Evolutionary conservation across 176 grass and related monocot species (phyloP).

Genomic region (Eragrostis curvula): DNA sequence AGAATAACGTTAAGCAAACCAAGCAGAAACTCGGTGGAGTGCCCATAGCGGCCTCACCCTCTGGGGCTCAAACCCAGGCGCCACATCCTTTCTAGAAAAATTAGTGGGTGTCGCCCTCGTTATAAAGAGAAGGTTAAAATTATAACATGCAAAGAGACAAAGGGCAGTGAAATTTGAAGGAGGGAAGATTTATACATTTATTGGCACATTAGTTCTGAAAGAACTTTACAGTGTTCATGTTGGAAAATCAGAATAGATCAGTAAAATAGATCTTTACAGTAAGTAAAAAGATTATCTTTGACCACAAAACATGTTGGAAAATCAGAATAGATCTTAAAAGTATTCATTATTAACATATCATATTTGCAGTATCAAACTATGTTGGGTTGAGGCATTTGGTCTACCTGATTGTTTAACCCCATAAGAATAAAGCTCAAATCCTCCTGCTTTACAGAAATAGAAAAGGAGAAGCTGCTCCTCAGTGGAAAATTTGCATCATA

Average conservation of each 20-base stretch:
- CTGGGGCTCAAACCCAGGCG: neutral
- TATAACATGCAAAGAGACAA: slow-evolving; percentile 35
- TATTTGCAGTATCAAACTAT: slow-evolving; percentile 32
- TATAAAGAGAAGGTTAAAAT: neutral
- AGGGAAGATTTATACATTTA: slow-evolving; percentile 44
- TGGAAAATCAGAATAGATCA: no score
- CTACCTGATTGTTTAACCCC: slow-evolving; percentile 23
- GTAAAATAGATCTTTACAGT: slow-evolving; percentile 12
- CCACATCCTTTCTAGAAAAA: neutral
- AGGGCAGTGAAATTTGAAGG: slow-evolving; percentile 1
- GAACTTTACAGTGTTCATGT: no score
- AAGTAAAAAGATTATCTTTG: slow-evolving; percentile 31
- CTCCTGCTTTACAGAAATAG: slow-evolving; percentile 28
- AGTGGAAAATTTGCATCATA: slow-evolving; percentile 37
- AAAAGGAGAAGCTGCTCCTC: slow-evolving; percentile 25
- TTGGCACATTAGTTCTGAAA: slow-evolving; percentile 2
- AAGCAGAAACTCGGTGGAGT: neutral
- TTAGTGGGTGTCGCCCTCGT: no score
- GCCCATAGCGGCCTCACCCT: neutral
- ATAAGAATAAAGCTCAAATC: slow-evolving; percentile 31
- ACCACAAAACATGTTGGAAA: slow-evolving; percentile 27
- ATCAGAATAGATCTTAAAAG: slow-evolving; percentile 54
- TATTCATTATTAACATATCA: slow-evolving; percentile 13
- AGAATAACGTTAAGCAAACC: neutral
- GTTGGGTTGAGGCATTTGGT: slow-evolving; percentile 16